Evolutionary conservation across 345 rosid species (phyloP), one percentile per base, ranked within the genome.

Genomic region (Erucastrum elatum): DNA sequence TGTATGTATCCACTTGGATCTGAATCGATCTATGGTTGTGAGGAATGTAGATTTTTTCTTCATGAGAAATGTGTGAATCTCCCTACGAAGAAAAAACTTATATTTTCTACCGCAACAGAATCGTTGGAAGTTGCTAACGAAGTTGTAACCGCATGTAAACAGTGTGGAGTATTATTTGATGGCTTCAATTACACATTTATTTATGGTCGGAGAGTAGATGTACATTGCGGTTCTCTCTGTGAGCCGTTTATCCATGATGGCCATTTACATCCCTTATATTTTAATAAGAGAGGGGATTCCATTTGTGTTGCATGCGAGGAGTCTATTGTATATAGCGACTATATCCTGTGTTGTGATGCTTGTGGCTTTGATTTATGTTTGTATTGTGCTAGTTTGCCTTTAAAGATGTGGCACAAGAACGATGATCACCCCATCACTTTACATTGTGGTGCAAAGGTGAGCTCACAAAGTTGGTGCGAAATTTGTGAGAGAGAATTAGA

Each of bases 261-360:
- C 13, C 70, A 74, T 51, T 17, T 17, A 46, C 77, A 74, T 64
- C 77, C 70, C 1, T 33, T 74, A 6, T 74, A 44, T 49, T 6
- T 49, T 49, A 0, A n/a, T 5, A 1, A n/a, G 0, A 49, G 17
- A 49, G 0, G 56, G 56, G 55, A 4, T 44, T 12, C 6, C 1
- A 49, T 1, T 13, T 49, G 56, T 5, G 17, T 1, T 49, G 56
- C 56, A 49, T 49, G n/a, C n/a, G n/a, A n/a, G n/a, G n/a, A n/a
- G n/a, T n/a, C n/a, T n/a, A n/a, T n/a, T n/a, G n/a, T n/a, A n/a
- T n/a, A n/a, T n/a, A n/a, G n/a, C n/a, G n/a, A n/a, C n/a, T n/a
- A n/a, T n/a, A n/a, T n/a, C n/a, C n/a, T n/a, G n/a, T n/a, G 56
- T 49, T 49, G 56, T 4, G 59, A 53, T 53, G 8, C 10, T 53